These are phyloP conservation scores for Blastobotrys indianensis DNA, from an alignment of 1,139 yeast species.

Conservation along the genomic window DNA sequence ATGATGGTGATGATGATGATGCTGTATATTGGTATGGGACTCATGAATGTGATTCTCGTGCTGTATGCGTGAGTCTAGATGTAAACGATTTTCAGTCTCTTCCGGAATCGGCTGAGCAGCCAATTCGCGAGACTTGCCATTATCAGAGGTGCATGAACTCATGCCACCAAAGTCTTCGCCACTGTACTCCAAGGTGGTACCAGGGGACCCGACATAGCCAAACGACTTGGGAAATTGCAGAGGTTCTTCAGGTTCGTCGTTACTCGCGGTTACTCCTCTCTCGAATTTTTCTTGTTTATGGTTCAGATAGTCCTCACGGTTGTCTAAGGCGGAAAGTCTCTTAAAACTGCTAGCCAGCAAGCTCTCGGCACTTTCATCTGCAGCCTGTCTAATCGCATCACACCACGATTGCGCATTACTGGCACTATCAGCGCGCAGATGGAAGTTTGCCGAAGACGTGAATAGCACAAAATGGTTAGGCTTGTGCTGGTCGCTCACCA, in stretches of 20 bases:
- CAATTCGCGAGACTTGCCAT: background rate
- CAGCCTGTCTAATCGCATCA: slow-evolving; percentile 31
- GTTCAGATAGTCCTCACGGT: background rate
- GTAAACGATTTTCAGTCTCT: background rate
- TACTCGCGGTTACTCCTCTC: no score
- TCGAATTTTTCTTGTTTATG: no score
- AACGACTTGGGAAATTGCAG: slow-evolving; percentile 8
- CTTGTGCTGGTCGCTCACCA: slow-evolving; percentile 36
- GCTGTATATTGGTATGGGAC: no score
- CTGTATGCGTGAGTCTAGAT: background rate
- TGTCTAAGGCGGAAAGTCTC: slow-evolving; percentile 16
- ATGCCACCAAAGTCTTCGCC: slow-evolving; percentile 10
- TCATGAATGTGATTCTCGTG: background rate
- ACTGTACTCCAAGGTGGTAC: slow-evolving; percentile 7
- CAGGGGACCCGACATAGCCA: slow-evolving; percentile 6
- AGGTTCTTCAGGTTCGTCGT: slow-evolving; percentile 4
- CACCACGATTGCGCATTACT: slow-evolving; percentile 42
- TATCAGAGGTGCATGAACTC: slow-evolving; percentile 6
- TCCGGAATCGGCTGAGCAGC: background rate
- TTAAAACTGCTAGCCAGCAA: slow-evolving; percentile 24
- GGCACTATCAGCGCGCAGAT: slow-evolving; percentile 39
- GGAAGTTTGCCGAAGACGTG: slow-evolving; percentile 41
- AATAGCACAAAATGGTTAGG: slow-evolving; percentile 39
- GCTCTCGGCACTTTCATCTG: slow-evolving; percentile 26
- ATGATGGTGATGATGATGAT: background rate